Evolutionary conservation across 2,329 filamentous ascomycete species (phyloP), one percentile per base, ranked within the genome.

Genomic region (Ophiostoma sp.): DNA sequence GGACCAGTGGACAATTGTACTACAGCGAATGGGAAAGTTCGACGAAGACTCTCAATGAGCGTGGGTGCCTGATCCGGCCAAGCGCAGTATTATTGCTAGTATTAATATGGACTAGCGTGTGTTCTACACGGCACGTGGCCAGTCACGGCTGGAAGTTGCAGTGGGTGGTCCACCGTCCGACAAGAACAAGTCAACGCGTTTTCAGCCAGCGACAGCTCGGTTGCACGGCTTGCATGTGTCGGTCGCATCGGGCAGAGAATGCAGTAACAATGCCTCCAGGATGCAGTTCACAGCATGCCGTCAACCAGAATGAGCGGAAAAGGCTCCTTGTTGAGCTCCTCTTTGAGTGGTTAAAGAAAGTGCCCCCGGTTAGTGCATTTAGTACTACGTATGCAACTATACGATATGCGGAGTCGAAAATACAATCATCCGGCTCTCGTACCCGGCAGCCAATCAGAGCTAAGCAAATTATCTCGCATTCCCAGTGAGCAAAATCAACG

Each of bases 391-490:
- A 63, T 36, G 12, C 28, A 33, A 31, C 22, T 45, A 61, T 3
- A 11, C 19, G 36, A 71, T 63, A 61, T 36, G 52, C 55, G 71
- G 71, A 57, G 28, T 31, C 11, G 66, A 63, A 73, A 70, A 72
- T 63, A 74, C 45, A 69, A 63, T 72, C 73, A 74, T 70, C 61
- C 74, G 74, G 64, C 22, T 17, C 1, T 22, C 55, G 42, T 11
- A 1, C 17, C 1, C 5, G 39, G 50, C 73, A 75, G 73, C 75
- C 75, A 75, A 76, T 76, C 75, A 72, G 19, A 36, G 61, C 25
- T 25, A 69, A 48, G 73, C 72, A 72, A 76, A 76, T 76, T 74
- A 75, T 75, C 70, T 75, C 61, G 72, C 61, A 66, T 72, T n/a
- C 25, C 22, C 59, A n/a, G 45, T 4, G 68, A 69, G 64, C 45